These are phyloP conservation scores for Thamnidium elegans DNA, from an alignment of 192 early-diverging fungal genomes.

Conservation along the genomic window DNA sequence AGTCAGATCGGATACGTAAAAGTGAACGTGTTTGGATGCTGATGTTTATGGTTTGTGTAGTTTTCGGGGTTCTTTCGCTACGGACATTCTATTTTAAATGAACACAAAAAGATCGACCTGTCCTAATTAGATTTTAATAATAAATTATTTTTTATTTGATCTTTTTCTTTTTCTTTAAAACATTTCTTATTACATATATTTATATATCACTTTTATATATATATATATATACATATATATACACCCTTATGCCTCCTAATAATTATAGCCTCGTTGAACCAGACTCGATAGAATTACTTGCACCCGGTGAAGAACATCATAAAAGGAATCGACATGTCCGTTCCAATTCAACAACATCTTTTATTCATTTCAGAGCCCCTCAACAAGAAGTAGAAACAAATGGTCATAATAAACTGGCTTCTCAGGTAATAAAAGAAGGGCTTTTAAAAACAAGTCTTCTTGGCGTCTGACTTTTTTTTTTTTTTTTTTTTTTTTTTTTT, in stretches of 20 bases:
- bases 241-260: slow-evolving; percentile 8
- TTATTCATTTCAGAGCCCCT: slow-evolving; percentile 20
- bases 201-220: not conserved
- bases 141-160: not conserved
- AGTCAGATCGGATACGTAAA: not conserved
- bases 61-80: slow-evolving; percentile 12
- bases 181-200: not conserved
- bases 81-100: not conserved
- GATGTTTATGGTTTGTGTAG: slow-evolving; percentile 15
- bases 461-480: not conserved
- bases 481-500: not conserved
- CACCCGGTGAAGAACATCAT: not conserved
- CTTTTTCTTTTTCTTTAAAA: not conserved
- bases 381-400: slow-evolving; percentile 1
- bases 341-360: slow-evolving; percentile 1
- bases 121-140: not conserved
- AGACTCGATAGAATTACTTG: slow-evolving; percentile 10
- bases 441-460: not conserved
- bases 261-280: not conserved
- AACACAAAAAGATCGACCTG: not conserved
- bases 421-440: slow-evolving; percentile 10
- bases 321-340: slow-evolving; percentile 1
- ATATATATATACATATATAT: not conserved
- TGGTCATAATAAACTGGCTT: not conserved
- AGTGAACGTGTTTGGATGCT: slow-evolving; percentile 29